These are phyloP conservation scores for Myxozyma monticola DNA, from an alignment of 805 yeast species.

Conservation along the genomic window DNA sequence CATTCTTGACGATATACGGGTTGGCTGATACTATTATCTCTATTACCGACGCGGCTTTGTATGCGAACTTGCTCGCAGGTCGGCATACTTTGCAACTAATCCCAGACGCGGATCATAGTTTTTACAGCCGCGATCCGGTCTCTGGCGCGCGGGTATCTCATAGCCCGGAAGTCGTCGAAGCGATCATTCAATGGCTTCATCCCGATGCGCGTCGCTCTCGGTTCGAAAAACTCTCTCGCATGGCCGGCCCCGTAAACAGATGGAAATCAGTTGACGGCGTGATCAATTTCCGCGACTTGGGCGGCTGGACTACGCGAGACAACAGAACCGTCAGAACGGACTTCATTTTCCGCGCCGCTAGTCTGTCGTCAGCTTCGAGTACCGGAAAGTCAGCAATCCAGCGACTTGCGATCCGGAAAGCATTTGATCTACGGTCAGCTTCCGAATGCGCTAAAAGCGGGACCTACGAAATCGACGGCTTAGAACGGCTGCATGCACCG, in stretches of 20 bases:
- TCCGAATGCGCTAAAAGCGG: constrained; percentile 52
- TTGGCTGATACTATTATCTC: constrained; percentile 66
- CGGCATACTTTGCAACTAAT: constrained; percentile 62
- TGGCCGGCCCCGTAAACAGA: constrained; percentile 40
- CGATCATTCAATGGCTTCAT: constrained; percentile 48
- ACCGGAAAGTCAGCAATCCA: constrained; percentile 47
- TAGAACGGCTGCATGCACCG: constrained; percentile 55
- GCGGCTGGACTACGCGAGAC: constrained; percentile 57
- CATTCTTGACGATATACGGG: constrained; percentile 72
- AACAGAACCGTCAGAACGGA: constrained; percentile 47
- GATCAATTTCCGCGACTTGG: constrained; percentile 73
- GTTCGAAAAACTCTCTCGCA: constrained; percentile 41
- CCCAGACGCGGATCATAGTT: constrained; percentile 78
- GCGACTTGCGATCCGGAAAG: constrained; percentile 50
- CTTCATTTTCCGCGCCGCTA: constrained; percentile 63
- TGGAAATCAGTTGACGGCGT: constrained; percentile 69
- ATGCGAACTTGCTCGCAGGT: constrained; percentile 54
- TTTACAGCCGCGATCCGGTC: constrained; percentile 50
- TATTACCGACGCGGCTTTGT: constrained; percentile 57
- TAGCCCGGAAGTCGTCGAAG: constrained; percentile 52
- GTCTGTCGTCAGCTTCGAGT: constrained; percentile 52
- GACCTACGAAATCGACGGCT: constrained; percentile 47
- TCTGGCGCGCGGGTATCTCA: constrained; percentile 51
- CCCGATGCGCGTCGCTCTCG: constrained; percentile 54
- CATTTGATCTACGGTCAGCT: constrained; percentile 69